Evolutionary conservation across 2,329 filamentous ascomycete genomes (phyloP), one percentile per base, ranked within the genome.

Genomic region (Cercospora brassicicola): DNA sequence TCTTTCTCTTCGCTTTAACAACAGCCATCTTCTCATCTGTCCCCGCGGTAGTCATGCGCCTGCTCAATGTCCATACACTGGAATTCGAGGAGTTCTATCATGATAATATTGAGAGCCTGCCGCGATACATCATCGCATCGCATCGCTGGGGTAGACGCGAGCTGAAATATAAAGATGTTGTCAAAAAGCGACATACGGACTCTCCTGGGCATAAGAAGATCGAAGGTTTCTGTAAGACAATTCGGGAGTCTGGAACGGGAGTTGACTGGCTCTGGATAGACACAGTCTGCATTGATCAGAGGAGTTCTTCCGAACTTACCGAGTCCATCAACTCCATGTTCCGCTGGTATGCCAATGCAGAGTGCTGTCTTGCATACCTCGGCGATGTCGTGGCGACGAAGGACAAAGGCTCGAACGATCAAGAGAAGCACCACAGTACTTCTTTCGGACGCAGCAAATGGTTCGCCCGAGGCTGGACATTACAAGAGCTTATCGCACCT

Each of bases 391-490:
- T 3, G 2, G 15, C n/a, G 30, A n/a, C n/a, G 36, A 42, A 42
- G 2, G 15, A 42, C 0, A 42, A 9, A n/a, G n/a, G 15, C 15
- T 42, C 36, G 36, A 42, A 42, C n/a, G 4, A 15, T 15, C 36
- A n/a, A 1, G 36, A n/a, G 1, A n/a, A 42, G 13, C 36, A 55
- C 15, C 20, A 53, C 7, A 20, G 33, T 15, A 57, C 48, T 13
- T 36, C 42, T 28, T 31, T 45, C n/a, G 36, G 28, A 15, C 39
- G 51, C 33, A 69, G 70, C 36, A 39, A 62, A 11, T 75, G 71
- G 73, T 74, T 73, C 51, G 66, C 26, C 9, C 42, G 73, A 42
- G 72, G 72, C 2, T 75, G 71, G 72, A 74, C 60, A 2, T n/a
- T 62, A 10, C 60, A 62, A 53, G 60, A 62, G 11, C 60, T 62